A percentile compares a stretch with the other conserved stretches of the same genome.
These are phyloP conservation scores for Skeletonema grethae DNA, from an alignment of 108 stramenopile genomes.

Conservation along the genomic window DNA sequence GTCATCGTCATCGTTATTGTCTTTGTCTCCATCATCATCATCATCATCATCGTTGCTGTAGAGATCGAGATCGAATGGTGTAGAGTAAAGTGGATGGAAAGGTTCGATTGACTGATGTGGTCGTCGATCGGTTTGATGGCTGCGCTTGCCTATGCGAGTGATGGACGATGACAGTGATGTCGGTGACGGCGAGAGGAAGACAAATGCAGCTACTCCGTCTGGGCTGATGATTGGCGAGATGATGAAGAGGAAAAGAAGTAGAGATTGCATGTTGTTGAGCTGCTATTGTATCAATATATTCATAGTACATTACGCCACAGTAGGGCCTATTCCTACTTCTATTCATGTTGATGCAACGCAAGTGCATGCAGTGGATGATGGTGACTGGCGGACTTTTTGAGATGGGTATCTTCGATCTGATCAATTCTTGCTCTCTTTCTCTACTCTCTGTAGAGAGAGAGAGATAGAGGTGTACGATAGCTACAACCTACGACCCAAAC, in stretches of 20 bases:
- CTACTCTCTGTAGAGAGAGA: no score
- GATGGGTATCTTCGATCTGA: no score
- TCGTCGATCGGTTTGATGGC: neutral
- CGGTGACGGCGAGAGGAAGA: neutral
- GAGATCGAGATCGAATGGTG: conserved; percentile 81
- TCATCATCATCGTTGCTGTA: conserved; percentile 56
- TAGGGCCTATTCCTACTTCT: no score
- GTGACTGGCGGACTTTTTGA: no score
- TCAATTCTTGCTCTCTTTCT: no score
- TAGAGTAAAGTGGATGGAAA: conserved; percentile 29
- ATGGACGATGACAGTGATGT: neutral
- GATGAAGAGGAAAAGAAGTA: neutral
- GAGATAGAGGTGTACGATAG: no score
- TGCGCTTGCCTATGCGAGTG: neutral
- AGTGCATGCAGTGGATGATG: no score
- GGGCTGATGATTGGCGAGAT: neutral
- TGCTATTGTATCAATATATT: neutral
- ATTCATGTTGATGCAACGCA: no score
- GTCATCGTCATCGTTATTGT: no score
- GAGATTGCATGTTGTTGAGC: neutral
- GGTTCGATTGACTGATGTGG: neutral
- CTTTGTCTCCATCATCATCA: no score
- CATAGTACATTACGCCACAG: no score
- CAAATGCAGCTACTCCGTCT: neutral
- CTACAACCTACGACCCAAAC: no score